Evolutionary conservation across 2,329 filamentous ascomycete genomes (phyloP).

Genomic region (Epichloe amarillans): DNA sequence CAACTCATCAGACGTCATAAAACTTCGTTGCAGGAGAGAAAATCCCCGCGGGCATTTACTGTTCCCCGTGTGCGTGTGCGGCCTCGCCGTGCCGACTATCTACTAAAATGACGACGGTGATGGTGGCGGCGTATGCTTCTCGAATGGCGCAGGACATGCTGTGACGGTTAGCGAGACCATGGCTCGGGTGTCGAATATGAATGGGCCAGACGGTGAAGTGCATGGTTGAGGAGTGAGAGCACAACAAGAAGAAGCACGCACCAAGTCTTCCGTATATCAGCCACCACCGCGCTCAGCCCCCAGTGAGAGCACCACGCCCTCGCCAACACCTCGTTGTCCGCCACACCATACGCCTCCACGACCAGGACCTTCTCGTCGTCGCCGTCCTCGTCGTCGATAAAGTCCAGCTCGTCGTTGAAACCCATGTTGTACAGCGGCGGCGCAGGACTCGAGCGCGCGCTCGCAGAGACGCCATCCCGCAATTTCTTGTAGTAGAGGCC

Average conservation of each 20-base stretch:
- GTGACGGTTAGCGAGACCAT: constrained; percentile 9
- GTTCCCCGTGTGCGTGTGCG: constrained; percentile 26
- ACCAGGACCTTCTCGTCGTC: constrained; percentile 55
- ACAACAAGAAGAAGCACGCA: constrained; percentile 22
- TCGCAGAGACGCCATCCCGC: constrained; percentile 12
- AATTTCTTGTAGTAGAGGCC: constrained; percentile 23
- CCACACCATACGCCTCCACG: constrained; percentile 58
- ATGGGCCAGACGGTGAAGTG: too few relatives aligned
- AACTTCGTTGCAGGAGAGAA: not conserved
- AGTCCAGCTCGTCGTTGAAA: constrained; percentile 8
- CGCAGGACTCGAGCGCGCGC: constrained; percentile 22
- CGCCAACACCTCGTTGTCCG: constrained; percentile 64
- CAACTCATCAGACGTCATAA: not conserved
- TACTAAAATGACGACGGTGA: constrained; percentile 59
- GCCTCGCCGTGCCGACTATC: constrained; percentile 35
- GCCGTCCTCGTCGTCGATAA: constrained; percentile 22
- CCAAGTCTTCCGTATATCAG: constrained; percentile 56
- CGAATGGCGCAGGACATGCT: constrained; percentile 62
- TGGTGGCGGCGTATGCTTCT: constrained; percentile 60
- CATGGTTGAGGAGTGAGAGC: not conserved
- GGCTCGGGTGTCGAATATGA: not conserved
- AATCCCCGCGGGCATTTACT: not conserved
- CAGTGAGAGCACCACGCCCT: constrained; percentile 67
- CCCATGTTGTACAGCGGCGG: constrained; percentile 11
- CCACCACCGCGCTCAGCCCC: constrained; percentile 58